Conservation (phyloP, 768 basidiomycete genomes). For the Scleroderma bovista region DNA sequence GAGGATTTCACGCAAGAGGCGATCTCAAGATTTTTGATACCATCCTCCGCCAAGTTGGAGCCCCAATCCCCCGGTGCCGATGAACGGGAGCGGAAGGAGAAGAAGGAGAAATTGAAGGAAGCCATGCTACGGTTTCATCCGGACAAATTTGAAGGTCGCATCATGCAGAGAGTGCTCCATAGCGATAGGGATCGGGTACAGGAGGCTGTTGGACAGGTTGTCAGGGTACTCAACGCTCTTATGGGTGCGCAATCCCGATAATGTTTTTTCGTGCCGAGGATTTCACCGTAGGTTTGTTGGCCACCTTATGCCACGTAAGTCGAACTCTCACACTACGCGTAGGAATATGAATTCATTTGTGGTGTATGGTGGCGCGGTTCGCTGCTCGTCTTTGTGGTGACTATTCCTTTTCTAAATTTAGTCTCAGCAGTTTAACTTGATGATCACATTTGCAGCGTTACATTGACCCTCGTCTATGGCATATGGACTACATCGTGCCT, state of each 20-base stretch:
- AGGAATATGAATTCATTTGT: too few relatives aligned
- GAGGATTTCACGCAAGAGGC: conserved; percentile 53
- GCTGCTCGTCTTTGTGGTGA: too few relatives aligned
- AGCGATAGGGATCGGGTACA: conserved; percentile 45
- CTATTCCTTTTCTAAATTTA: too few relatives aligned
- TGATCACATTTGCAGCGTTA: too few relatives aligned
- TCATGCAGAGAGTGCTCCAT: conserved; percentile 47
- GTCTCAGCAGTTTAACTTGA: too few relatives aligned
- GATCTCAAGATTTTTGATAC: conserved; percentile 54
- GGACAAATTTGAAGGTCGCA: conserved; percentile 75
- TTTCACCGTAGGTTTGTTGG: not conserved
- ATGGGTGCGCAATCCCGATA: conserved; percentile 33
- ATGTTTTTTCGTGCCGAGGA: not conserved
- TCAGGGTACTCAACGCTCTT: conserved; percentile 50
- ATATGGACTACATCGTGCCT: too few relatives aligned
- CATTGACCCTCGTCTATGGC: too few relatives aligned
- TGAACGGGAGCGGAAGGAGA: conserved; percentile 37
- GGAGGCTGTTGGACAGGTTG: conserved; percentile 61
- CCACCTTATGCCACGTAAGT: too few relatives aligned
- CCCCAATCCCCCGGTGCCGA: conserved; percentile 6
- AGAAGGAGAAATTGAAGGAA: conserved; percentile 61
- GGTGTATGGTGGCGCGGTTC: too few relatives aligned
- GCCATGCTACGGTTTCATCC: conserved; percentile 72
- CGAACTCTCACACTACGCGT: too few relatives aligned
- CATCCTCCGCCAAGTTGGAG: conserved; percentile 9